Conservation (phyloP, 306 rosid species). For the Datisca glomerata region DNA sequence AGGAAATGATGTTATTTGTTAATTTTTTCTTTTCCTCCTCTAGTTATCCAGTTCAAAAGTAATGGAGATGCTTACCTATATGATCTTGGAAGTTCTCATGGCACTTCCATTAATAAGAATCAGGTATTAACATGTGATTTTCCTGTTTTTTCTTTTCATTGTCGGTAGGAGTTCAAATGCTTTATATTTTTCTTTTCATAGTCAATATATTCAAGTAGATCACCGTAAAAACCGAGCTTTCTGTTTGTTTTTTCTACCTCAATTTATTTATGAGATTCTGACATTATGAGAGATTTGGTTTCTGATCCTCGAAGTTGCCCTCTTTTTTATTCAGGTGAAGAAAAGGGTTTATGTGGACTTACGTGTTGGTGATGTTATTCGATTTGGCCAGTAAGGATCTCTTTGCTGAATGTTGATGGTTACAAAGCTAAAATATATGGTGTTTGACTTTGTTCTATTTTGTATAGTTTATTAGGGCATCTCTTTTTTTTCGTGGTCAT, state of each 20-base stretch:
- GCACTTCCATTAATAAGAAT: conserved; percentile 72
- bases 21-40: conserved; percentile 15
- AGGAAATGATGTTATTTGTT: conserved; percentile 14
- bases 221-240: no score
- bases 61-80: conserved; percentile 75
- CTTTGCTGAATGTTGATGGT: no score
- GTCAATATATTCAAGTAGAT: no score
- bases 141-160: neutral
- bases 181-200: neutral
- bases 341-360: conserved; percentile 55
- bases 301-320: conserved; percentile 8
- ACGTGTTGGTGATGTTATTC: conserved; percentile 89
- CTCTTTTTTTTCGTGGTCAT: no score
- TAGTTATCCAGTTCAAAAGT: conserved; percentile 78
- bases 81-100: conserved; percentile 97
- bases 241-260: no score
- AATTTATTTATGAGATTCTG: no score
- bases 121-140: conserved; percentile 39
- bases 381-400: conserved; percentile 76
- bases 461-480: no score
- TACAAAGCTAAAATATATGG: no score
- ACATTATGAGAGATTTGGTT: neutral
- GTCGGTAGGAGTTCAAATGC: neutral
- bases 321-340: conserved; percentile 48
- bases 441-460: conserved; percentile 7